Evolutionary conservation across 2,329 filamentous ascomycete genomes (phyloP), one percentile per base, ranked within the genome.

Genomic region (Pseudogymnoascus sp.): DNA sequence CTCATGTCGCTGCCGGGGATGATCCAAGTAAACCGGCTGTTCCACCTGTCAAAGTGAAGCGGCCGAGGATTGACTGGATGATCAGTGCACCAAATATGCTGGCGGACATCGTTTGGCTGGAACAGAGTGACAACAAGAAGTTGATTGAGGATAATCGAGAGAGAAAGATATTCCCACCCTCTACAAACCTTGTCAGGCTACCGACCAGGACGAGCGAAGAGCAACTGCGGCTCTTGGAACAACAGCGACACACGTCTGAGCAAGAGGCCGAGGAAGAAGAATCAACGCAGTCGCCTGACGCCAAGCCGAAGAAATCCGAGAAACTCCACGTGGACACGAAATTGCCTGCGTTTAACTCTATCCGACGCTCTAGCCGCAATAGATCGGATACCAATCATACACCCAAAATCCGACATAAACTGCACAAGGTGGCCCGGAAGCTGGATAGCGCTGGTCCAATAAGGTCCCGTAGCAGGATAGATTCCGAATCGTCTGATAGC

Each of bases 31-130:
- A 37, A 63, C 12, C 62, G 61, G 28, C 67, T 64, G 70, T 62
- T 69, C 75, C 67, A 10, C 77, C 75, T 50, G 33, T 79, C 11
- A 91, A 91, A 65, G 78, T 84, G 3, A 85, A 86, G 63, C 84
- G 91, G 59, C 87, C 89, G 0, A 84, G 90, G 64, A 85, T 92
- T 23, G 92, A 96, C 71, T 97, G 94, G 94, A 82, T 84, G 40
- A 84, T 92, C 16, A 84, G 89, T 50, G 90, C 93, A 0, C 87
- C 90, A 63, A 92, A 97, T 72, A 82, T 97, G 74, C 78, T 97
- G 56, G 92, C 92, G 4, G 94, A 99, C 77, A 82, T 89, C 1
- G 91, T 92, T 70, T 99, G 94, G 94, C 77, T 95, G 21, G 91
- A 97, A 73, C 86, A 92, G 70, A 84, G 83, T 33, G 80, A 87